phyloP scores from a whole-genome alignment of 2,329 filamentous ascomycete species.

The Helotiales sp. region DNA sequence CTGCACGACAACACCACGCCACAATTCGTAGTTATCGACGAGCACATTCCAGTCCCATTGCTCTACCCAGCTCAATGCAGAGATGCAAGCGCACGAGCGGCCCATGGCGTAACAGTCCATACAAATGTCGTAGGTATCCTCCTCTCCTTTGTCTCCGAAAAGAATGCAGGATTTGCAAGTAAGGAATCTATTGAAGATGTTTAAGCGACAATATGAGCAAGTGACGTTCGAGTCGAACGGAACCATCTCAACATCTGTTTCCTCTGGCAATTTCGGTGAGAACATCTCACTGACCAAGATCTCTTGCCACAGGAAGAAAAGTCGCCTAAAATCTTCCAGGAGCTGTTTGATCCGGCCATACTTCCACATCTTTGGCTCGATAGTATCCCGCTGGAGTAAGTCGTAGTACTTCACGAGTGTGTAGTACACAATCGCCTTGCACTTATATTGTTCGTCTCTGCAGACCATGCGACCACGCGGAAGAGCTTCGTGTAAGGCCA shows the following conservation, averaged over 20 bases:
- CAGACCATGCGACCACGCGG: conserved; percentile 90
- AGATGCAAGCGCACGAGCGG: conserved; percentile 87
- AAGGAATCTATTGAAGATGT: conserved; percentile 96
- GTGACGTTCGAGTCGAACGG: conserved; percentile 90
- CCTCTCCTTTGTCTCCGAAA: conserved; percentile 70
- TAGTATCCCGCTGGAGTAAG: conserved; percentile 59
- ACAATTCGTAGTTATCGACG: conserved; percentile 76
- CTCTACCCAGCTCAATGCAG: conserved; percentile 86
- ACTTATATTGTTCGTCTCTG: conserved; percentile 98
- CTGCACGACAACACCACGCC: conserved; percentile 78
- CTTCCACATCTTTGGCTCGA: conserved; percentile 49
- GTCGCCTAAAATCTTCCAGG: conserved; percentile 78
- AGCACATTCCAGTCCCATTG: conserved; percentile 88
- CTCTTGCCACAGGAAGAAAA: conserved; percentile 79
- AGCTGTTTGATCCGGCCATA: conserved; percentile 65
- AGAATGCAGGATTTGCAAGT: conserved; percentile 85
- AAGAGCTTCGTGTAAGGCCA: conserved; percentile 85
- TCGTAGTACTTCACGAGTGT: conserved; percentile 79
- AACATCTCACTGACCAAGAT: conserved; percentile 89
- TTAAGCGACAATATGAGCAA: conserved; percentile 93
- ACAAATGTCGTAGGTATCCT: conserved; percentile 91
- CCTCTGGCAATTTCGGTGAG: conserved; percentile 61
- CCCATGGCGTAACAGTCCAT: conserved; percentile 99
- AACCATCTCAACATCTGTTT: conserved; percentile 74
- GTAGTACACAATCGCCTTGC: conserved; percentile 93